Percentiles rank a stretch among this genome's conserved stretches.
Conservation (phyloP, 306 rosid genomes). For the Notholithocarpus densiflorus region DNA sequence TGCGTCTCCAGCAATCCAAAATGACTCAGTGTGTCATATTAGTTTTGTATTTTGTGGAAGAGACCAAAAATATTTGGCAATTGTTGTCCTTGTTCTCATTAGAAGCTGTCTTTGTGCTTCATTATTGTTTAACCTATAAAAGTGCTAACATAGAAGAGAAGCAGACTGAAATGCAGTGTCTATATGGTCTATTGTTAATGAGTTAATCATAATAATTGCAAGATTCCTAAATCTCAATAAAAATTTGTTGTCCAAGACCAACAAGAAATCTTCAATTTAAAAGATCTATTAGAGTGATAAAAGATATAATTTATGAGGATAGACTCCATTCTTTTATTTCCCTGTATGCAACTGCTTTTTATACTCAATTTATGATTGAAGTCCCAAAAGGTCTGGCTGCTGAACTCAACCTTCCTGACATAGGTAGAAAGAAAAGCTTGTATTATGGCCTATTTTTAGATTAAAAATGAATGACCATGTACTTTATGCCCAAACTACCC, state of each 20-base stretch:
- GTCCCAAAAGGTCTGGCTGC: too few relatives aligned
- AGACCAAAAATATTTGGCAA: not conserved
- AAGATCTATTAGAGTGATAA: not conserved
- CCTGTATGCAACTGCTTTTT: not conserved
- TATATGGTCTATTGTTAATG: not conserved
- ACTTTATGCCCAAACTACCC: not conserved
- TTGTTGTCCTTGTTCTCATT: not conserved
- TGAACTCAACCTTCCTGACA: not conserved
- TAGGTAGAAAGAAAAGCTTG: not conserved
- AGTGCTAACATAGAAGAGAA: not conserved
- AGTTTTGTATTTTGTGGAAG: not conserved
- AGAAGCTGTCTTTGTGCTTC: not conserved
- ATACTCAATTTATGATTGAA: not conserved
- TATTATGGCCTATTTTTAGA: not conserved
- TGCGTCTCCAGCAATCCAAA: not conserved
- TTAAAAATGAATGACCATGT: not conserved
- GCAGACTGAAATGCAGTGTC: not conserved
- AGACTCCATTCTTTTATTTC: not conserved
- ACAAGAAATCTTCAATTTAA: not conserved
- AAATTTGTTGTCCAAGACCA: not conserved
- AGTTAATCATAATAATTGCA: not conserved
- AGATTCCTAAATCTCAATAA: not conserved
- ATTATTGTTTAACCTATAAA: not conserved
- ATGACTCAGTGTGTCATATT: not conserved
- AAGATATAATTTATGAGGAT: not conserved